phyloP scores from a whole-genome alignment of 306 rosid genomes.

The Vigna radiata region DNA sequence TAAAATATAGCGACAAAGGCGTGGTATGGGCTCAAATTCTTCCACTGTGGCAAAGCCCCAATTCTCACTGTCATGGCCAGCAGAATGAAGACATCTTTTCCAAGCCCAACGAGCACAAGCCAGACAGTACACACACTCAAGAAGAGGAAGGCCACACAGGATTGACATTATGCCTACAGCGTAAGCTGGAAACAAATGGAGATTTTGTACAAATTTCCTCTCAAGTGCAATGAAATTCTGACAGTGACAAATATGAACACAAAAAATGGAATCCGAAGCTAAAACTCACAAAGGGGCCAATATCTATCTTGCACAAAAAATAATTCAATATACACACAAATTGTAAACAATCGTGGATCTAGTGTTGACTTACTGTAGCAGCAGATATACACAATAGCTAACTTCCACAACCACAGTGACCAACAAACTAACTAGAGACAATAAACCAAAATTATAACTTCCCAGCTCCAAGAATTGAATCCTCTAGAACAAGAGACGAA shows the following conservation, averaged over 20 bases:
- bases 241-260: conserved; percentile 10
- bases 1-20: conserved; percentile 84
- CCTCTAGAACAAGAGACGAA: conserved; percentile 10
- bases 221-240: conserved; percentile 5
- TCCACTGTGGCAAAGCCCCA: conserved; percentile 82
- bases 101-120: conserved; percentile 95
- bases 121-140: conserved; percentile 94
- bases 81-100: conserved; percentile 91
- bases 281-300: neutral
- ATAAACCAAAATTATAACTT: conserved; percentile 5
- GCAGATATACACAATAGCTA: neutral
- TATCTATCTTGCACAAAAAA: conserved; percentile 15
- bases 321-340: neutral
- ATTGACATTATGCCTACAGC: conserved; percentile 69
- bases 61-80: conserved; percentile 95
- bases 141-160: conserved; percentile 74
- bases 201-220: conserved; percentile 35
- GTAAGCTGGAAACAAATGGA: conserved; percentile 18
- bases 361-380: conserved; percentile 6
- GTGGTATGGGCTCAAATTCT: conserved; percentile 90
- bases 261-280: conserved; percentile 5
- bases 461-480: neutral
- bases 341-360: conserved; percentile 8
- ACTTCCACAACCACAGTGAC: conserved; percentile 7
- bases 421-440: conserved; percentile 13